Base-by-base conservation (phyloP, 2,329 filamentous ascomycete species). In the Bipolaris oryzae region DNA sequence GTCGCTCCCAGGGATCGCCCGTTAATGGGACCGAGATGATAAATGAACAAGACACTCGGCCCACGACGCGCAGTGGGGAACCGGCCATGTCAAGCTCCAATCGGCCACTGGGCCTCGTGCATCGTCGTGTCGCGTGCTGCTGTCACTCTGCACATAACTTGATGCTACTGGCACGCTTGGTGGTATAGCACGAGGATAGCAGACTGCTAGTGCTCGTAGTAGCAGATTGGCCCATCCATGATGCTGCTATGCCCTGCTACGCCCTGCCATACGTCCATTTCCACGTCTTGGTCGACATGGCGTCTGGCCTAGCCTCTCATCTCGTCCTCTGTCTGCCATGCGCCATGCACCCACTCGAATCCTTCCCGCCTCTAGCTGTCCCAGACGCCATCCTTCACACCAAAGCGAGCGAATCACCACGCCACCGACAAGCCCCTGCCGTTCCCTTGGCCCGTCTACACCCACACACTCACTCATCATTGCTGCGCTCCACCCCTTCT, bases 11-110 rank as follows among this genome's bases (percentile, higher is more conserved):
- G 46, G 48, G 37, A 58, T 62, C 50, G 48, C 28, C 53, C 53
- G 56, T 55, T 31, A 47, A 61, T 56, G 58, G 50, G 49, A 53
- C 64, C 62, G 64, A 67, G 67, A 66, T 67, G 60, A 58, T 28
- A 28, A 28, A 28, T 28, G 25, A 28, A 28, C 25, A 28, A 10
- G 25, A 28, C 25, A 28, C 25, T 28, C 25, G 25, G 25, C 25
- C 25, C 25, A 28, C 2, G 25, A 28, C 25, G 25, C 25, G 25
- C 25, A 28, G 25, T 28, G 25, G 25, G 25, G 25, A 28, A 16
- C 35, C 35, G 35, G n/a, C 35, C 25, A 10, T 10, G 9, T 7
- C 25, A 3, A 28, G 7, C 25, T 28, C 25, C 25, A 28, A 28
- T 28, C 25, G 25, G 25, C 25, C 25, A 28, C 7, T 7, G 2